A percentile compares a stretch with the other conserved stretches of the same genome.
Conservation (phyloP, 202 grass and related monocot species). For the Saccharum hybrid region DNA sequence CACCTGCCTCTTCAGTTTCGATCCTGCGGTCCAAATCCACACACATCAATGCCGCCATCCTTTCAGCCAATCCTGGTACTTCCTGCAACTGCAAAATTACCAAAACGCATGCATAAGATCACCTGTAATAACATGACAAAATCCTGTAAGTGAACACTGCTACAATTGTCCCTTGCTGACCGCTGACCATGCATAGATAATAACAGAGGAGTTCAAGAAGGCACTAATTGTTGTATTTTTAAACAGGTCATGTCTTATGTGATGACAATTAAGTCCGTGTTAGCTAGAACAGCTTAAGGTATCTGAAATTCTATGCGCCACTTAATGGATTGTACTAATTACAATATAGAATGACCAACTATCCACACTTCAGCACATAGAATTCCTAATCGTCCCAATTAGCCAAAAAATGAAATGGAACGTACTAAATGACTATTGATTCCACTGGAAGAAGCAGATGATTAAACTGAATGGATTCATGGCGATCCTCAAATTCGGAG, state of each 20-base stretch:
- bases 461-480: not conserved
- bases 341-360: not conserved
- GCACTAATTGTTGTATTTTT: not conserved
- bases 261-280: not conserved
- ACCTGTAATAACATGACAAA: not conserved
- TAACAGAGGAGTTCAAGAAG: not conserved
- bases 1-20: conserved; percentile 52
- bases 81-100: conserved; percentile 68
- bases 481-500: not conserved
- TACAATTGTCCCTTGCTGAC: not conserved
- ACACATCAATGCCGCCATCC: conserved; percentile 91
- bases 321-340: not conserved
- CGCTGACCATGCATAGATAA: not conserved
- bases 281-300: not conserved
- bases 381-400: not conserved
- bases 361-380: not conserved
- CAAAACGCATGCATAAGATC: conserved; percentile 20
- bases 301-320: not conserved
- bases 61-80: conserved; percentile 80
- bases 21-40: conserved; percentile 68
- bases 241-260: not conserved
- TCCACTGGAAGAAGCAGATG: not conserved
- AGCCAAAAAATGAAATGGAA: not conserved
- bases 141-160: no score
- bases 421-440: not conserved